Base-by-base conservation (phyloP, 1,284 basidiomycete genomes). In the Naganishia cerealis region DNA sequence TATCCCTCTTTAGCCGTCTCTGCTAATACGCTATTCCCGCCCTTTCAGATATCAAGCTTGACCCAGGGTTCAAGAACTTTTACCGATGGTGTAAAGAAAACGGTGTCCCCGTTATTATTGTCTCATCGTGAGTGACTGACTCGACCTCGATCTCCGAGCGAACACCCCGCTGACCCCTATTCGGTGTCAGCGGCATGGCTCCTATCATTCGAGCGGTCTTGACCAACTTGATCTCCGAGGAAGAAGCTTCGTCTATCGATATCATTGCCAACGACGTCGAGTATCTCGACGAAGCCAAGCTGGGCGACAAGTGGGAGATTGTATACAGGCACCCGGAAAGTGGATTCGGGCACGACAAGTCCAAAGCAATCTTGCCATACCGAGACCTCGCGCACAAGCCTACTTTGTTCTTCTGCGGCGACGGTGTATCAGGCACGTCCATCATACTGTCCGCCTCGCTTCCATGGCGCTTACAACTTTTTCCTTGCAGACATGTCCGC, bases 341-440 rank as follows among this genome's bases (percentile, higher is more conserved):
- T 75, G 87, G 86, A 1, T 96, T 86, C 75, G 94, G 94, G 1
- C 94, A 97, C 78, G 94, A 97, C 83, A 96, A 96, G 82, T 91
- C 89, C 18, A 88, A 88, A 74, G 90, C 92, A 15, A 95, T 96
- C 74, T 82, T 93, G 42, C 92, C 91, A 0, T 97, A 96, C 82
- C 84, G 87, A 26, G 81, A 84, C 39, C 84, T 94, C 50, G 76
- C 84, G 3, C 78, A 87, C 67, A 87, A 87, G 16, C 94, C 94
- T 2, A 88, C 86, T 0, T 83, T 94, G 18, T 94, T 96, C 81
- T 96, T 95, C 86, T 94, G 94, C 73, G 94, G 94, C 0, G 94
- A 97, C 77, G 94, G 94, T 55, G 94, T 95, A 65, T 92, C 90
- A 69, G 90, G 90, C 89, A 67, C 57, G 85, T 78, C 21, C n/a